Evolutionary conservation across 164 flowering plant genomes (phyloP), one percentile per base, ranked within the genome.

Genomic region (Litsea cubeba): DNA sequence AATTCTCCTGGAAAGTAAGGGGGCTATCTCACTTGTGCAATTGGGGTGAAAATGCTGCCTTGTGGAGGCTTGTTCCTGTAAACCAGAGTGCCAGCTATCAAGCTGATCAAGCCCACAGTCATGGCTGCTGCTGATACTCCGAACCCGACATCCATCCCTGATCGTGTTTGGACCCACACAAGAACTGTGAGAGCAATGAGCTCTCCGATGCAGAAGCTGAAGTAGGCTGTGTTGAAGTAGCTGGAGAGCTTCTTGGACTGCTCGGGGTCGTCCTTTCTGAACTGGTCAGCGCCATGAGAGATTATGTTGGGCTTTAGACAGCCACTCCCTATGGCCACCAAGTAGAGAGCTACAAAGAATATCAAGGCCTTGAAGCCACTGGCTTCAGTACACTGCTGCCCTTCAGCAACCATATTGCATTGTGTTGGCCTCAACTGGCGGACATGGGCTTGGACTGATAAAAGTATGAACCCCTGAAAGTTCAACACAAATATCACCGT

Each of bases 271-370:
- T 78, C 81, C 62, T 77, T 81, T 22, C 78, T 84, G 87, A 93
- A 91, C 72, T 95, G 98, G 76, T 95, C 97, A 62, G 87, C 99
- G 1, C 99, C 99, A 79, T 91, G 97, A 72, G 99, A 87, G 60
- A 92, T 88, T 85, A 95, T 93, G 85, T 95, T 95, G 15, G 99
- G 99, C 80, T 95, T 95, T 5, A 95, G 81, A 68, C 97, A 93
- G 0, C 99, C 99, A 84, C 99, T 95, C 23, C 99, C 99, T 65
- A 92, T 62, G 54, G 99, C 99, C 77, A 88, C 90, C 82, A 89
- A 69, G 69, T 88, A 88, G 5, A 89, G 87, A 26, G 91, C 93
- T 58, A 82, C 74, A 71, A 83, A 89, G 72, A 89, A 89, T 50
- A 88, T 85, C 14, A 84, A 51, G 58, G 88, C 84, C 69, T 88